phyloP scores from a whole-genome alignment of 2,329 filamentous ascomycete species.

The Aureobasidium subglaciale region DNA sequence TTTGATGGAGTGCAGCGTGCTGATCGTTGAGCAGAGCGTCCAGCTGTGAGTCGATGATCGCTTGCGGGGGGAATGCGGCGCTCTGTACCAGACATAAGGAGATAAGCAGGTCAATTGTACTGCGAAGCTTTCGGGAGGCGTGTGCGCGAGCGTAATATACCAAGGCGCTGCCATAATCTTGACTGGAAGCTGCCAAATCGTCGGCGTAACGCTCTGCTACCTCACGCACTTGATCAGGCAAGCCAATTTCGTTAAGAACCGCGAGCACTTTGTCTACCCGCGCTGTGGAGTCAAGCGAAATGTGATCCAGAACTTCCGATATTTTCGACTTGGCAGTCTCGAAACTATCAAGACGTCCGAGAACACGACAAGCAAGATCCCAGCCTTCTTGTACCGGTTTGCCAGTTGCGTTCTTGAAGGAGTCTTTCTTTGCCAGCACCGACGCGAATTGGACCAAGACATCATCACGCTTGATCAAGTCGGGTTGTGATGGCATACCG shows the following conservation, averaged over 20 bases:
- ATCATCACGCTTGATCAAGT: conserved; percentile 66
- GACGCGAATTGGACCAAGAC: conserved; percentile 71
- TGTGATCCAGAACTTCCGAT: conserved; percentile 61
- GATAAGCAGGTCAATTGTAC: conserved; percentile 79
- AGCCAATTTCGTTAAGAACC: conserved; percentile 69
- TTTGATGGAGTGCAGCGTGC: conserved; percentile 60
- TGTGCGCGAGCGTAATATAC: conserved; percentile 89
- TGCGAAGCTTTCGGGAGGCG: conserved; percentile 67
- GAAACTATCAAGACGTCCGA: conserved; percentile 72
- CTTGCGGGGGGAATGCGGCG: conserved; percentile 64
- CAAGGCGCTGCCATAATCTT: conserved; percentile 77
- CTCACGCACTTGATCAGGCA: conserved; percentile 70
- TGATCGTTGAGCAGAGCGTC: conserved; percentile 63
- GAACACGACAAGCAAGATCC: conserved; percentile 78
- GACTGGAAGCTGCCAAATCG: conserved; percentile 61
- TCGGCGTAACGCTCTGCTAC: conserved; percentile 86
- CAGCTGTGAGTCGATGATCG: conserved; percentile 67
- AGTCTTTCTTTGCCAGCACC: conserved; percentile 45
- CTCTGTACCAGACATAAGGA: conserved; percentile 84
- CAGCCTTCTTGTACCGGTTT: conserved; percentile 55
- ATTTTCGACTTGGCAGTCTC: conserved; percentile 67
- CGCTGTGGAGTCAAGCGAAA: conserved; percentile 63
- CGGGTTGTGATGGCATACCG: conserved; percentile 51
- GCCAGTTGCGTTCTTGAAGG: conserved; percentile 30
- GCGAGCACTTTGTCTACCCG: conserved; percentile 77